Evolutionary conservation across 768 basidiomycete species (phyloP).

Genomic region (Neoboletus magnificus): DNA sequence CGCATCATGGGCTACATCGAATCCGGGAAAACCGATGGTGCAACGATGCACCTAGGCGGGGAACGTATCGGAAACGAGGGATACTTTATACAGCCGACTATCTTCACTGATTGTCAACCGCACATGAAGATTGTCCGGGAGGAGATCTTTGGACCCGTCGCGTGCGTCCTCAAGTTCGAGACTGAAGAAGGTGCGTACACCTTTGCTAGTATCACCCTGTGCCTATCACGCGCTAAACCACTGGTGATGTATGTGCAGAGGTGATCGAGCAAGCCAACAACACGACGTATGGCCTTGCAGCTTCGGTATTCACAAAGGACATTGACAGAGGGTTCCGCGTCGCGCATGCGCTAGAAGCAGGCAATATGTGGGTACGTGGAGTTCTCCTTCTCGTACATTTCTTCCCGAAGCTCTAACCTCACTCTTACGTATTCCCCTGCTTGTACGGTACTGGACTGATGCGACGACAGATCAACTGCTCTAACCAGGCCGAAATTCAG

Average conservation of each 20-base stretch:
- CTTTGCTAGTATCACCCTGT: background rate
- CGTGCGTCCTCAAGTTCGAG: constrained; percentile 6
- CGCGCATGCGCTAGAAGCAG: constrained; percentile 43
- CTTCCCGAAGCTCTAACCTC: background rate
- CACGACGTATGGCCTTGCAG: constrained; percentile 9
- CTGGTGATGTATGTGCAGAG: background rate
- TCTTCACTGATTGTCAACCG: constrained; percentile 5
- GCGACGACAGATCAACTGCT: constrained; percentile 1
- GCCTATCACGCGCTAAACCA: background rate
- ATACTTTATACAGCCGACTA: constrained; percentile 11
- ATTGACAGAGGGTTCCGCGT: constrained; percentile 40
- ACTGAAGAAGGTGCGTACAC: constrained; percentile 1
- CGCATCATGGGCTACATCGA: constrained; percentile 14
- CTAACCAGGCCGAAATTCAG: constrained; percentile 3
- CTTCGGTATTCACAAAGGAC: constrained; percentile 9
- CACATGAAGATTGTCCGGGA: constrained; percentile 13
- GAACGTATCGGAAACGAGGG: constrained; percentile 3
- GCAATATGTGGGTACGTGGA: constrained; percentile 55
- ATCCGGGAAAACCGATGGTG: constrained; percentile 4
- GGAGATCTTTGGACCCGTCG: constrained; percentile 12
- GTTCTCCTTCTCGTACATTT: too few relatives aligned
- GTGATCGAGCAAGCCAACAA: constrained; percentile 10
- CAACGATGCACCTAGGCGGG: constrained; percentile 2
- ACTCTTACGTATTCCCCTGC: background rate
- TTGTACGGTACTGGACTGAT: too few relatives aligned